Evolutionary conservation across 1,284 basidiomycete genomes (phyloP).

Genomic region (Pseudomicrostroma phylloplanum): DNA sequence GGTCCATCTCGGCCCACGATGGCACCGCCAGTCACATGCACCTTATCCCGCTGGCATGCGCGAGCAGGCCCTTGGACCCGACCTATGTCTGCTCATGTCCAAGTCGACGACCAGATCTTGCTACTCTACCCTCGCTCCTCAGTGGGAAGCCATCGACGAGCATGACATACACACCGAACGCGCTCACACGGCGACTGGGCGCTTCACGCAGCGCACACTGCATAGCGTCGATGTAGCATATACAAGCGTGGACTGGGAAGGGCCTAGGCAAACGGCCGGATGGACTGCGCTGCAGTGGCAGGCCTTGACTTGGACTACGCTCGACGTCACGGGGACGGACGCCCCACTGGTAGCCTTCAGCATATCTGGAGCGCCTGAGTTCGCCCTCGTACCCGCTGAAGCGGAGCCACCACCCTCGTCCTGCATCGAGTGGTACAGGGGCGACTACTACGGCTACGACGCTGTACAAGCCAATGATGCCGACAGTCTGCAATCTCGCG

Average conservation of each 20-base stretch:
- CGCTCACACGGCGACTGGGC: background rate
- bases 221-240: slow-evolving; percentile 21
- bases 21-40: background rate
- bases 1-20: no score
- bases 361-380: slow-evolving; percentile 23
- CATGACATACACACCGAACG: background rate
- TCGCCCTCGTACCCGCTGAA: slow-evolving; percentile 17
- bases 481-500: slow-evolving; percentile 2
- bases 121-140: background rate
- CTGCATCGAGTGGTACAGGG: slow-evolving; percentile 24
- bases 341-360: slow-evolving; percentile 17
- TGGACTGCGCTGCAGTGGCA: slow-evolving; percentile 32
- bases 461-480: slow-evolving; percentile 4
- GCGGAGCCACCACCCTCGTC: background rate
- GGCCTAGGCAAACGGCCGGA: slow-evolving; percentile 22
- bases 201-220: background rate
- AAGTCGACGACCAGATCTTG: background rate
- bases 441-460: slow-evolving; percentile 34
- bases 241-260: slow-evolving; percentile 20
- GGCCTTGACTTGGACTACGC: slow-evolving; percentile 18
- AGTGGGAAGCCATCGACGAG: background rate
- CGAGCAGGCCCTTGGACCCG: background rate
- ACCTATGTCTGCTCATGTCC: background rate
- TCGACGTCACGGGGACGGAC: slow-evolving; percentile 15
- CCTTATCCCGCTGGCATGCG: slow-evolving; percentile 2